Conservation (phyloP, 2,329 filamentous ascomycete species). For the Parastagonospora nodorum region DNA sequence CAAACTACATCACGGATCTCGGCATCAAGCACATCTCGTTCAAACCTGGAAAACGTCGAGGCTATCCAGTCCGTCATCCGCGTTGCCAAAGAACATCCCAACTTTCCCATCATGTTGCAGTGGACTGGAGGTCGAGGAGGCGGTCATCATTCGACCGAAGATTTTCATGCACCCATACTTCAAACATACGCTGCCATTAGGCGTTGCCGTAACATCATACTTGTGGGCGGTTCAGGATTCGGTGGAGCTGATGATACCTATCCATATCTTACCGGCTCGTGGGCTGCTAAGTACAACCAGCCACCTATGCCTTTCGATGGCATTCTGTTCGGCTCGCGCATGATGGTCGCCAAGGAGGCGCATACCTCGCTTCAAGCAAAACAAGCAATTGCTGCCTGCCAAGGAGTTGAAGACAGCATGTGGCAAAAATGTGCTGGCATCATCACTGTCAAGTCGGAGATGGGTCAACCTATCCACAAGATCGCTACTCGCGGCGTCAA, state of each 20-base stretch:
- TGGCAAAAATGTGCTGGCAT: slow-evolving; percentile 75
- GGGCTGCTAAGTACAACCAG: slow-evolving; percentile 86
- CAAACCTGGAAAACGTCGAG: slow-evolving; percentile 86
- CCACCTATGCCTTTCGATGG: slow-evolving; percentile 95
- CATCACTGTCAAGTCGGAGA: slow-evolving; percentile 93
- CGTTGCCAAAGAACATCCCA: slow-evolving; percentile 91
- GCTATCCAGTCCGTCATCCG: slow-evolving; percentile 90
- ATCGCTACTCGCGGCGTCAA: slow-evolving; percentile 87
- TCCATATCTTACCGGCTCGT: slow-evolving; percentile 86
- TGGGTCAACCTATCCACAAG: slow-evolving; percentile 98
- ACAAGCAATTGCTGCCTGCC: slow-evolving; percentile 85
- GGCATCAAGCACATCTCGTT: slow-evolving; percentile 92
- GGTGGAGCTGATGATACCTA: slow-evolving; percentile 89
- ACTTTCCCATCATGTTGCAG: slow-evolving; percentile 89
- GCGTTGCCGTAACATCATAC: slow-evolving; percentile 81
- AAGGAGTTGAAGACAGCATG: slow-evolving; percentile 77
- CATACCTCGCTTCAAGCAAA: slow-evolving; percentile 87
- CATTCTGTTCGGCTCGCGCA: slow-evolving; percentile 85
- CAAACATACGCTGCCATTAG: slow-evolving; percentile 90
- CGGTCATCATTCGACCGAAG: slow-evolving; percentile 92
- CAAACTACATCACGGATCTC: slow-evolving; percentile 83
- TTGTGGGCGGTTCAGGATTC: slow-evolving; percentile 90
- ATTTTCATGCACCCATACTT: slow-evolving; percentile 90
- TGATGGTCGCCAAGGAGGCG: slow-evolving; percentile 94
- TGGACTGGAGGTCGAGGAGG: slow-evolving; percentile 95